Evolutionary conservation across 768 basidiomycete genomes (phyloP), one percentile per base, ranked within the genome.

Genomic region (Naganishia vaughanmartiniae): DNA sequence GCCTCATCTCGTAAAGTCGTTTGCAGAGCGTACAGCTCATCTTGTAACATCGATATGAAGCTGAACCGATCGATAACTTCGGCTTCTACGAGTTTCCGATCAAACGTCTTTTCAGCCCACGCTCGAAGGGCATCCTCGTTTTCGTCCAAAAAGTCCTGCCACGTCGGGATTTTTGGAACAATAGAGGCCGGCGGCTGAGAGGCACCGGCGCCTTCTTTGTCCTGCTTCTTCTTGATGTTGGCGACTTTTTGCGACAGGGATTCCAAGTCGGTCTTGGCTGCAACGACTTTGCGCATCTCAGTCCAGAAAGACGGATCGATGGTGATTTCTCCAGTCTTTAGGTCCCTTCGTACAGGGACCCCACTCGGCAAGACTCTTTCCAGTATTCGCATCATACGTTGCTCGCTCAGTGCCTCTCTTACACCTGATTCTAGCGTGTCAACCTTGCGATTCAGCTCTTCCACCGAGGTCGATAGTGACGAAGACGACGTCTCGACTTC

Each of bases 231-330:
- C 46, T 73, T 73, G 66, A 76, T 74, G 55, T 76, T 76, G 30
- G 60, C 28, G 3, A 75, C 51, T 4, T 60, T 66, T 19, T 75
- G 76, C 5, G 77, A 72, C 33, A 79, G 75, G 15, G 67, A 68
- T 42, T 63, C 60, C n/a, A 63, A 21, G 28, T 63, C 60, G 36
- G 60, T 17, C n/a, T 72, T 74, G 15, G 72, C 73, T 14, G 77
- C 76, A 71, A 84, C 77, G 11, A 82, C 80, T 46, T 76, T 78
- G 68, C 80, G 79, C 71, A 84, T 77, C 63, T 82, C 78, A 21
- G 73, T 75, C 83, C 83, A 84, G 78, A 84, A 83, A 24, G 71
- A 69, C 9, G 83, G 83, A 53, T 83, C 82, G 66, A 83, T 77
- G 24, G 76, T 77, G 36, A 81, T 70, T 10, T 76, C 66, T 21